Conservation (phyloP, 225 moss, liverwort and hornwort genomes). For the Climacium dendroides region DNA sequence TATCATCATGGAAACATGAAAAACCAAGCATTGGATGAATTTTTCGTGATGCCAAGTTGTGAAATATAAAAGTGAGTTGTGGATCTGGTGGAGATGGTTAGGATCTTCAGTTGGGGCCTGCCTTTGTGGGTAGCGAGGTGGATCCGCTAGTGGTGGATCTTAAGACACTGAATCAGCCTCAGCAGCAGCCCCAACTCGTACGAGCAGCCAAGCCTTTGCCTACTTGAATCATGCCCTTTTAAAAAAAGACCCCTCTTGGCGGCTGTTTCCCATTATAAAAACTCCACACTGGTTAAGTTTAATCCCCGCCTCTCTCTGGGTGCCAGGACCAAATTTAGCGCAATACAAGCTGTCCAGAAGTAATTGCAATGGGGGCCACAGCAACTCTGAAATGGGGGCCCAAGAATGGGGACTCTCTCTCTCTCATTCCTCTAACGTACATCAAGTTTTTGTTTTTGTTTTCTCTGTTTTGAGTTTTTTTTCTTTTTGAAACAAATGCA, state of each 20-base stretch:
- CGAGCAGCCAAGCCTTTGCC: constrained; percentile 5
- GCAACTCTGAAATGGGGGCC: background rate
- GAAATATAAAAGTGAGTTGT: too few species aligned
- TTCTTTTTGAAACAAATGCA: too few species aligned
- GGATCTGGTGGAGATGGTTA: too few species aligned
- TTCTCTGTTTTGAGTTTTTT: too few species aligned
- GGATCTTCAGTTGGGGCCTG: too few species aligned
- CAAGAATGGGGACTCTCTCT: background rate
- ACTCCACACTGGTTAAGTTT: background rate
- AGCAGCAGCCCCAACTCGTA: background rate
- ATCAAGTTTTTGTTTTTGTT: too few species aligned
- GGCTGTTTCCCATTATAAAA: background rate
- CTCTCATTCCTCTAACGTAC: too few species aligned
- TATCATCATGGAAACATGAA: background rate
- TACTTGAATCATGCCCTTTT: constrained; percentile 12
- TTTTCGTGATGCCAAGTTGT: background rate
- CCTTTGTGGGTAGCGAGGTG: too few species aligned
- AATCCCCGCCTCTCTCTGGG: background rate
- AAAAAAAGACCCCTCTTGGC: background rate
- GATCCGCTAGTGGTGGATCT: background rate
- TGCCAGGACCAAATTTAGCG: background rate
- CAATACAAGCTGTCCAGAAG: background rate
- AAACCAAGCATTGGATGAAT: background rate
- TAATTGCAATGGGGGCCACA: background rate
- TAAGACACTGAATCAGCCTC: background rate